These are phyloP conservation scores for Platanthera guangdongensis DNA, from an alignment of 106 monocot species.

Conservation along the genomic window DNA sequence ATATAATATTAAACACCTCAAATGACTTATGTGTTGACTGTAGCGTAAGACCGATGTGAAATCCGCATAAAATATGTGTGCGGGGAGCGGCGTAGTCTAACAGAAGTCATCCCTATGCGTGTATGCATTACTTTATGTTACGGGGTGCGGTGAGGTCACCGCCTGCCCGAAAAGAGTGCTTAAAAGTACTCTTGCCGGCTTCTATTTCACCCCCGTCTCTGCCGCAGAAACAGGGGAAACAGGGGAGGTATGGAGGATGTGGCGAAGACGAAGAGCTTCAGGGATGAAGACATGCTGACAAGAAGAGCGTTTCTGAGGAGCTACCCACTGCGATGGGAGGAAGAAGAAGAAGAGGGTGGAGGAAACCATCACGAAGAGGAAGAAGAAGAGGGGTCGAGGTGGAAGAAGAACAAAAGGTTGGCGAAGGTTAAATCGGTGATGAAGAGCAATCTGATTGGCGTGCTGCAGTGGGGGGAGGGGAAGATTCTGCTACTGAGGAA, in stretches of 20 bases:
- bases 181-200: not conserved
- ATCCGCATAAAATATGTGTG: not conserved
- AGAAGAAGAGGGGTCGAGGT: not conserved
- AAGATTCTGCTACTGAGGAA: conserved; percentile 40
- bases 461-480: conserved; percentile 45
- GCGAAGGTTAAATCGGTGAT: not conserved
- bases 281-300: conserved; percentile 47
- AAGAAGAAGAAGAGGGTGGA: conserved; percentile 3
- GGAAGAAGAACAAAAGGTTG: not conserved
- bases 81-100: not conserved
- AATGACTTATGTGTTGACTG: no score
- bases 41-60: no score
- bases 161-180: not conserved
- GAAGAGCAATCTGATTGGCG: conserved; percentile 26
- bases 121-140: not conserved
- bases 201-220: not conserved
- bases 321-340: conserved; percentile 59
- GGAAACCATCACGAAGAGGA: not conserved
- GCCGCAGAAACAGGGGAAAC: not conserved
- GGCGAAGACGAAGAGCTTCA: conserved; percentile 49
- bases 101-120: not conserved
- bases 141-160: not conserved
- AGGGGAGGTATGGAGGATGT: conserved; percentile 16
- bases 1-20: no score
- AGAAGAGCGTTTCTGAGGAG: conserved; percentile 67